A percentile compares a stretch with the other conserved stretches of the same genome.
Conservation (phyloP, 2,329 filamentous ascomycete species). For the Aspergillus puulaauensis region DNA sequence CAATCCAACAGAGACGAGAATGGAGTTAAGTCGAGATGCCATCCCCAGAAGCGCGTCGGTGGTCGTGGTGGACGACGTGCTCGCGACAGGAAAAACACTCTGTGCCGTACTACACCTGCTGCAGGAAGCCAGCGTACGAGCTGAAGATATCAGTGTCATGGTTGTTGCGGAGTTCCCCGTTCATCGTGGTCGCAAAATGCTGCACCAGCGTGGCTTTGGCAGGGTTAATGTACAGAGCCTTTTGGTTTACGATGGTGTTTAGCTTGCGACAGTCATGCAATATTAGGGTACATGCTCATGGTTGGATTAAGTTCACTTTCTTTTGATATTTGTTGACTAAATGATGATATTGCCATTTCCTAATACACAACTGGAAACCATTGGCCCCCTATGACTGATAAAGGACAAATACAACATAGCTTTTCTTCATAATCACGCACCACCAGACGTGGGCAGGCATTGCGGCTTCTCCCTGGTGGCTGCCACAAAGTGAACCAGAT, state of each 20-base stretch:
- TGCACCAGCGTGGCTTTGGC: slow-evolving; percentile 53
- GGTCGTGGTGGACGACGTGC: slow-evolving; percentile 61
- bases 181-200: slow-evolving; percentile 52
- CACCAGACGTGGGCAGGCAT: too few species aligned
- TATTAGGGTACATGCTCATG: background rate
- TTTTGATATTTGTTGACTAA: too few species aligned
- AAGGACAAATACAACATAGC: too few species aligned
- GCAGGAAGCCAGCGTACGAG: slow-evolving; percentile 40
- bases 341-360: too few species aligned
- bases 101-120: slow-evolving; percentile 54
- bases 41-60: slow-evolving; percentile 45
- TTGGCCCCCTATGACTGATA: too few species aligned
- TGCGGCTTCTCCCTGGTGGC: too few species aligned
- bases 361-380: too few species aligned
- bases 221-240: slow-evolving; percentile 53
- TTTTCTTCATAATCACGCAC: too few species aligned
- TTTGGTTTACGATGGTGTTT: slow-evolving; percentile 50
- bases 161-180: slow-evolving; percentile 59
- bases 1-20: slow-evolving; percentile 29
- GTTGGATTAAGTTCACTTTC: background rate
- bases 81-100: slow-evolving; percentile 57
- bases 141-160: slow-evolving; percentile 49
- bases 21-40: slow-evolving; percentile 52
- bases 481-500: too few species aligned
- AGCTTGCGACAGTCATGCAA: background rate